phyloP scores from a whole-genome alignment of 768 basidiomycete genomes.

The Phaffia tasmanica region DNA sequence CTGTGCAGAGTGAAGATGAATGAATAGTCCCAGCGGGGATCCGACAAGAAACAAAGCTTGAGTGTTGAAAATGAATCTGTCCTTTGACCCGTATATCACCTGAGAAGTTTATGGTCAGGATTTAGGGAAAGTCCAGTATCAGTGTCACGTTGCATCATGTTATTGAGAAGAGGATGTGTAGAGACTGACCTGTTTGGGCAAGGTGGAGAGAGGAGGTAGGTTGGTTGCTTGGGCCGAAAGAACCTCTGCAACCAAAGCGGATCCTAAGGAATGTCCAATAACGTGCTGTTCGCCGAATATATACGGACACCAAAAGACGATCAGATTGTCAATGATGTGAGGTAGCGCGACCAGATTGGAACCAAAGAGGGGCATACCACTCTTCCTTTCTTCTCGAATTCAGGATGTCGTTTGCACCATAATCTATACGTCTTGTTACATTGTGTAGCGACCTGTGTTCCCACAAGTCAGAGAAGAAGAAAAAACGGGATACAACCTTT shows the following conservation, averaged over 20 bases:
- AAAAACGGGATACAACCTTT: not conserved
- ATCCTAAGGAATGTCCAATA: constrained; percentile 35
- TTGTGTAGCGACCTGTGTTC: not conserved
- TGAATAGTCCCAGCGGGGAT: constrained; percentile 42
- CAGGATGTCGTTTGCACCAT: constrained; percentile 43
- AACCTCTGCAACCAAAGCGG: constrained; percentile 41
- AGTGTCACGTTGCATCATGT: constrained; percentile 32
- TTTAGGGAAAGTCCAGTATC: constrained; percentile 20
- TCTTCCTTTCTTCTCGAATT: constrained; percentile 38
- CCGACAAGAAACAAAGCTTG: constrained; percentile 40
- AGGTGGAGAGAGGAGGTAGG: constrained; percentile 37
- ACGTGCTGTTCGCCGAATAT: not conserved
- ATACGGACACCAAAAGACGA: constrained; percentile 7
- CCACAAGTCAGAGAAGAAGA: not conserved
- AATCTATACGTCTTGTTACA: constrained; percentile 40
- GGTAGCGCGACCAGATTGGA: constrained; percentile 10
- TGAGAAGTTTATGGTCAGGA: not conserved
- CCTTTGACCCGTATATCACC: constrained; percentile 13
- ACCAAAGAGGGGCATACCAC: constrained; percentile 29
- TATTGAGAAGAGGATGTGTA: constrained; percentile 34
- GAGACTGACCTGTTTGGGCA: constrained; percentile 36
- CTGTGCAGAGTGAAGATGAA: constrained; percentile 43
- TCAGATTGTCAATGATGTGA: constrained; percentile 43
- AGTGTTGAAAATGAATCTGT: constrained; percentile 31
- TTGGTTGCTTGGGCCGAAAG: constrained; percentile 42